phyloP scores from a whole-genome alignment of 306 rosid genomes.

The Medicago ruthenica region DNA sequence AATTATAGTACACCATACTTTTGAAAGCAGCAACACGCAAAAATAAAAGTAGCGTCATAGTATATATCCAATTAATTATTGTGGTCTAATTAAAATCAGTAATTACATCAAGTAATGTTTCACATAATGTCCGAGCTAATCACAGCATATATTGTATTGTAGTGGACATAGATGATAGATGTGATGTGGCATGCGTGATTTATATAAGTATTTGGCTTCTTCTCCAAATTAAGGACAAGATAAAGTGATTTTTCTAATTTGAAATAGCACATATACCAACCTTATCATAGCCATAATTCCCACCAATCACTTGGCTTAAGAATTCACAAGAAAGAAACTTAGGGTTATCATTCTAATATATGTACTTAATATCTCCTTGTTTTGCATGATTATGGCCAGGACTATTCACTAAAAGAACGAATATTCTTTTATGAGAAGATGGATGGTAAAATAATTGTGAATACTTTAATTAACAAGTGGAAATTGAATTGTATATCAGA shows the following conservation, averaged over 20 bases:
- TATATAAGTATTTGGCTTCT: neutral
- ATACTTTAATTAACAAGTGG: neutral
- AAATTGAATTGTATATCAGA: neutral
- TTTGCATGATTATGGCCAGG: slow-evolving; percentile 16
- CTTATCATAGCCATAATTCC: neutral
- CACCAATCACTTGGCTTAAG: slow-evolving; percentile 8
- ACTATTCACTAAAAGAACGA: neutral
- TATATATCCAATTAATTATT: neutral
- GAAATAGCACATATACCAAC: neutral
- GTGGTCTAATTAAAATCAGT: neutral
- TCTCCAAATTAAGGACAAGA: slow-evolving; percentile 5
- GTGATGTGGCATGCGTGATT: slow-evolving; percentile 1
- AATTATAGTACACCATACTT: too few relatives aligned
- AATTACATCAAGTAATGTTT: neutral
- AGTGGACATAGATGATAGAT: slow-evolving; percentile 1
- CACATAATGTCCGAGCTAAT: slow-evolving; percentile 2
- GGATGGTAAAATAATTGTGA: neutral
- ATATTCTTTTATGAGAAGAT: neutral
- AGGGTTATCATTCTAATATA: too few relatives aligned
- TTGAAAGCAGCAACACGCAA: too few relatives aligned
- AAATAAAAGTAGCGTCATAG: neutral
- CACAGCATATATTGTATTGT: slow-evolving; percentile 2
- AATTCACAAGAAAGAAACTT: neutral
- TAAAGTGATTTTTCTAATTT: neutral
- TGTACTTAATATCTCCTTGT: neutral